Percentiles rank a stretch among this genome's conserved stretches.
phyloP scores from a whole-genome alignment of 2,329 filamentous ascomycete genomes.

The Botrytis porri region DNA sequence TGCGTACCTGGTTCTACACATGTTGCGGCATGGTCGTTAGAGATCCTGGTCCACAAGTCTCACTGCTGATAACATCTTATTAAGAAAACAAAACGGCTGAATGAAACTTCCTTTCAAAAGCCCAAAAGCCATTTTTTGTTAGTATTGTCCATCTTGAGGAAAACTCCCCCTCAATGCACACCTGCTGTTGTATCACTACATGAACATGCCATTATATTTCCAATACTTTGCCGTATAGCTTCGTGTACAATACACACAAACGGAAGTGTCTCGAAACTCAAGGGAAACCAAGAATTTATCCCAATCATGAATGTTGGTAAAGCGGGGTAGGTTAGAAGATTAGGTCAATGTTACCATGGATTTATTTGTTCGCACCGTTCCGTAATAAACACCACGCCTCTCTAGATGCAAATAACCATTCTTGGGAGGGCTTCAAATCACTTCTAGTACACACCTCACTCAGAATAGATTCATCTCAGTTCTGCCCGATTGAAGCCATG shows the following conservation, averaged over 20 bases:
- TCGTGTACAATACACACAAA: not conserved
- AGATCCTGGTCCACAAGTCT: not conserved
- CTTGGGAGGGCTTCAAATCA: not conserved
- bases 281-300: not conserved
- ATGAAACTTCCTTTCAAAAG: not conserved
- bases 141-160: not conserved
- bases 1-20: not conserved
- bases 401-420: not conserved
- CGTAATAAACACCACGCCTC: not conserved
- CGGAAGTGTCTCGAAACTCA: not conserved
- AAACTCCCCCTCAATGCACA: not conserved
- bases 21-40: not conserved
- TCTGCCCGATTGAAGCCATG: not conserved
- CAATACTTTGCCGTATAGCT: not conserved
- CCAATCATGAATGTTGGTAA: not conserved
- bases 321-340: slow-evolving; percentile 10
- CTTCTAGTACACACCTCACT: not conserved
- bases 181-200: not conserved
- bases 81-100: no score
- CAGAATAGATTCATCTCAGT: not conserved
- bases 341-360: not conserved
- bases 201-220: not conserved
- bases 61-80: not conserved
- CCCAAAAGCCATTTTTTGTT: not conserved
- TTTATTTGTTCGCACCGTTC: not conserved